phyloP scores from a whole-genome alignment of 1,284 basidiomycete genomes.

The Leucoagaricus sp. region DNA sequence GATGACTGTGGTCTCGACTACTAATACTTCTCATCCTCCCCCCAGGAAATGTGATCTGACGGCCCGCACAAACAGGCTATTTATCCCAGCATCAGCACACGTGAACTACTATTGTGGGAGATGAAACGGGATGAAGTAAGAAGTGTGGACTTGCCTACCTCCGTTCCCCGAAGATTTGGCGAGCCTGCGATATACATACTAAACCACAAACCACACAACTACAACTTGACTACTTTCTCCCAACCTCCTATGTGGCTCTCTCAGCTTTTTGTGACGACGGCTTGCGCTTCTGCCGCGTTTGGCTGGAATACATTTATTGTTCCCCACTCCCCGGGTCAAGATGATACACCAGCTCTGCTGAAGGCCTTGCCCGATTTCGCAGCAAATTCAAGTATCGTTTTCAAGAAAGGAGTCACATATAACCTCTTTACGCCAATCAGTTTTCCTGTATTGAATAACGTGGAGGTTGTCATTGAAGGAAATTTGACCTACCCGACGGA shows the following conservation, averaged over 20 bases:
- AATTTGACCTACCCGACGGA: constrained; percentile 57
- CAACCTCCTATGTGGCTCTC: background rate
- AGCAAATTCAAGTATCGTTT: constrained; percentile 54
- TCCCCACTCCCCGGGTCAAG: constrained; percentile 45
- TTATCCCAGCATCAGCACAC: background rate
- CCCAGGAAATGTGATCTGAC: no score
- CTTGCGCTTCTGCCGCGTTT: background rate
- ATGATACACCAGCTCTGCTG: constrained; percentile 52
- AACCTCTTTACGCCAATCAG: constrained; percentile 60
- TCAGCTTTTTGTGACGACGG: background rate
- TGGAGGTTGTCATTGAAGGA: constrained; percentile 57
- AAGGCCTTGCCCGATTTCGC: constrained; percentile 43
- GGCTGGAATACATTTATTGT: constrained; percentile 56
- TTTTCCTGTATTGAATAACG: constrained; percentile 56
- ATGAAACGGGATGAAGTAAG: no score
- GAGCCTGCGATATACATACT: background rate
- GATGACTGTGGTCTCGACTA: no score
- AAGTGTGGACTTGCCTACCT: background rate
- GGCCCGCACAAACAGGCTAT: background rate
- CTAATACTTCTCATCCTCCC: no score
- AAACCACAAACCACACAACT: background rate
- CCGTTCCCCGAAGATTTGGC: constrained; percentile 3
- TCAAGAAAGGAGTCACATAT: constrained; percentile 55
- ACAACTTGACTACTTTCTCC: background rate
- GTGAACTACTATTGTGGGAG: background rate